Evolutionary conservation across 2,329 filamentous ascomycete species (phyloP), one percentile per base, ranked within the genome.

Genomic region (Ophiocordyceps polyrhachis-furcata): DNA sequence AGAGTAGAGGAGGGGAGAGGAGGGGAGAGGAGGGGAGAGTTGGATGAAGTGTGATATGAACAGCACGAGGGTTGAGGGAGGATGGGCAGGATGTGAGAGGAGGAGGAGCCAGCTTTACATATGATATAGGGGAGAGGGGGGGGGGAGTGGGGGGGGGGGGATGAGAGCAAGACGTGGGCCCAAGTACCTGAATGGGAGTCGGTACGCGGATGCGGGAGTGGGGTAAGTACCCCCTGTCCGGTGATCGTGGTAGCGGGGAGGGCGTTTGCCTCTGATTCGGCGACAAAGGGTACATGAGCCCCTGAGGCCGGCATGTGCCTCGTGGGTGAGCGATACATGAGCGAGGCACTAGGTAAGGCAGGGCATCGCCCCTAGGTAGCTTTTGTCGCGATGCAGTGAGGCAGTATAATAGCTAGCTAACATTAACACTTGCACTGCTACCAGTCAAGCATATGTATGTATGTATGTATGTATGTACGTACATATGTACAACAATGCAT

Each of bases 81-180:
- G 40, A 28, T 20, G 35, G 35, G 11, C 17, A 17, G n/a, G 11
- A 17, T 2, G 17, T 38, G 35, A 38, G 17, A n/a, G n/a, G 35
- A 38, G 35, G 35, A 38, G n/a, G 35, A 38, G 35, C 40, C 20
- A 25, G 40, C 40, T 41, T 41, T 41, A 41, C 21, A 46, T 45
- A 44, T 42, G 42, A 41, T 31, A 45, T 43, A 40, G 44, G 40
- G 37, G 29, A 43, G 38, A 38, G 29, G 35, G 43, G 40, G n/a
- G 37, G 12, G 31, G 5, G 35, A 6, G 15, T 14, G 15, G 35
- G 17, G 35, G 35, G 35, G 35, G 15, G 31, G 2, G 37, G 40
- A 41, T 12, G 40, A 20, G 21, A 23, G 40, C 20, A 25, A n/a
- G 20, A 25, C 15, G 40, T 8, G 20, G 5, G 40, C 21, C 40